Base-by-base conservation (phyloP, 2,329 filamentous ascomycete species). In the Trichoderma cornu-damae region DNA sequence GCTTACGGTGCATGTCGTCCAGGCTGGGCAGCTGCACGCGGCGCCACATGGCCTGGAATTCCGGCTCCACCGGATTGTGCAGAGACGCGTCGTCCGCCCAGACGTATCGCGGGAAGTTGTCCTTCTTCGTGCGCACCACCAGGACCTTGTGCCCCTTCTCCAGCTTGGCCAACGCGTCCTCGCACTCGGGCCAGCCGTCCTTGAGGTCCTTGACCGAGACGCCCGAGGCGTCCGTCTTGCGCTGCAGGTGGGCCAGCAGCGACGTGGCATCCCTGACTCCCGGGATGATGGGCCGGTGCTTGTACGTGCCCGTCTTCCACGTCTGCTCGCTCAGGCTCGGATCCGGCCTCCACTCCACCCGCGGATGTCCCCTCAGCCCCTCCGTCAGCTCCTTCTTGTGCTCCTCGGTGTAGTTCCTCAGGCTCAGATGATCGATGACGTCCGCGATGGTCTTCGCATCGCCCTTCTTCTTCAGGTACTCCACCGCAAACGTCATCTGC, bases 181-280 rank as follows among this genome's bases (percentile, higher is more conserved):
- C 85, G 67, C 90, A 95, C 65, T 87, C 86, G 22, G 87, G 85
- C 94, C 94, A 99, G 61, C 94, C 94, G 70, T 99, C 94, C 73
- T 96, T 96, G 61, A 99, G 81, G 66, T 96, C 91, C 70, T 90
- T 91, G 61, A 97, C 90, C 35, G 80, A 81, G 55, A 97, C 83
- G 11, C 90, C 90, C 62, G 87, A 85, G 1, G 90, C 89, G 59
- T 91, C 91, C 52, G 83, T 84, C 73, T 92, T 91, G 54, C 81
- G 79, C 73, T 96, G 91, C 30, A 99, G 82, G 68, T 90, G 88
- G 56, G 82, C 83, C 55, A 96, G 83, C 55, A 99, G 82, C 65
- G 91, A 85, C 37, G 87, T 85, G 59, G 86, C 84, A 66, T 84
- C 86, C 65, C 84, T 86, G 60, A 99, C 93, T 61, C 89, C 86